A percentile compares a stretch with the other conserved stretches of the same genome.
Conservation (phyloP, 2,329 filamentous ascomycete species). For the Talaromyces amestolkiae region DNA sequence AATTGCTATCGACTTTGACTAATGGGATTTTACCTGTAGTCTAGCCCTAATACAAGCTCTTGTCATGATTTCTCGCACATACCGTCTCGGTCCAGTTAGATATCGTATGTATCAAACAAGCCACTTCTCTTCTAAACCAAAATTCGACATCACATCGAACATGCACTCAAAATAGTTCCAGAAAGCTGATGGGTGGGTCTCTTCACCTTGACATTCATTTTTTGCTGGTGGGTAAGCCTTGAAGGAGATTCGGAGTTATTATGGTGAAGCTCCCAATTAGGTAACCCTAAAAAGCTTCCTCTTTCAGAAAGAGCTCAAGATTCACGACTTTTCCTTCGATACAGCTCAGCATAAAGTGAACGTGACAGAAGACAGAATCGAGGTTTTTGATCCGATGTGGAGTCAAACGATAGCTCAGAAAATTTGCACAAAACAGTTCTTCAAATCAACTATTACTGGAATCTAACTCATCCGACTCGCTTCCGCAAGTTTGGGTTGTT, state of each 20-base stretch:
- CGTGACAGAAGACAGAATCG: background rate
- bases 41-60: background rate
- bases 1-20: background rate
- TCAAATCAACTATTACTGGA: background rate
- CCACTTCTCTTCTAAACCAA: background rate
- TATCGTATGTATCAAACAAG: too few species aligned
- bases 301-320: background rate
- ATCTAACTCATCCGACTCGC: background rate
- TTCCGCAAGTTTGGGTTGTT: background rate
- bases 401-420: background rate
- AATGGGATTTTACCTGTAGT: background rate
- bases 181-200: background rate
- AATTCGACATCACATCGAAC: background rate
- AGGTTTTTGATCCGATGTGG: background rate
- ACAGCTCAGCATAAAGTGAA: background rate
- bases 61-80: background rate
- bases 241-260: background rate
- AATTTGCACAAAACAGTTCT: too few species aligned
- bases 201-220: background rate
- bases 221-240: background rate
- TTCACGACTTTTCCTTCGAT: background rate
- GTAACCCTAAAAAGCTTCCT: background rate
- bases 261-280: background rate
- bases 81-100: background rate
- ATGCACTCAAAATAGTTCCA: background rate